Base-by-base conservation (phyloP, 2,329 filamentous ascomycete genomes). In the Phoma herbarum region DNA sequence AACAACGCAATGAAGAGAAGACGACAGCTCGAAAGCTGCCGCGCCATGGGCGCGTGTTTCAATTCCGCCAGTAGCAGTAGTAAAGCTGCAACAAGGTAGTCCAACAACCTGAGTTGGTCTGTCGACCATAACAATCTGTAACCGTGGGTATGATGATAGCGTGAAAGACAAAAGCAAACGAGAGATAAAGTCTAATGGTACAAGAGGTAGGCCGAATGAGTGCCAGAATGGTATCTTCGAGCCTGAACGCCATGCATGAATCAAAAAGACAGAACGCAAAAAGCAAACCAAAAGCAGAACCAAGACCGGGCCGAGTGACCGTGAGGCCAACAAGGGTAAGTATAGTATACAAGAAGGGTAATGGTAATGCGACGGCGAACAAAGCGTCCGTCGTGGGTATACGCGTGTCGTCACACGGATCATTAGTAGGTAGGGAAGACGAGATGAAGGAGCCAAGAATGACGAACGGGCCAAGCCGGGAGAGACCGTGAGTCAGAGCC, bases 331-430 rank as follows among this genome's bases (percentile, higher is more conserved):
- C 59, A 58, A 59, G 59, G 68, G 54, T 52, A 71, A 60, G 63
- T n/a, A 44, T 72, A 68, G 59, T 66, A 22, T 73, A 75, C 73
- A 75, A 70, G 72, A 74, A 74, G 33, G 49, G 46, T 54, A 68
- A 60, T 42, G 33, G 31, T 54, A 50, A 49, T 48, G 31, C 51
- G 46, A 58, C 53, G 42, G 39, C 31, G 42, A 49, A 26, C 26
- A 52, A 50, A 52, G 42, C 37, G 47, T 51, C n/a, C 35, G 46
- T 26, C 50, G 56, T 48, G 52, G 46, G 55, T 59, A 47, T 60
- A 51, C 49, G 56, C 52, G 59, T 53, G 53, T 57, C 50, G 58
- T 58, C 28, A 52, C 31, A 51, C 54, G 49, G 49, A 56, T 64
- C 59, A 62, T 64, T 63, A 62, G 18, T 23, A 56, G 46, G 39